Conservation (phyloP, 1,284 basidiomycete species). For the Trametes hirsuta region DNA sequence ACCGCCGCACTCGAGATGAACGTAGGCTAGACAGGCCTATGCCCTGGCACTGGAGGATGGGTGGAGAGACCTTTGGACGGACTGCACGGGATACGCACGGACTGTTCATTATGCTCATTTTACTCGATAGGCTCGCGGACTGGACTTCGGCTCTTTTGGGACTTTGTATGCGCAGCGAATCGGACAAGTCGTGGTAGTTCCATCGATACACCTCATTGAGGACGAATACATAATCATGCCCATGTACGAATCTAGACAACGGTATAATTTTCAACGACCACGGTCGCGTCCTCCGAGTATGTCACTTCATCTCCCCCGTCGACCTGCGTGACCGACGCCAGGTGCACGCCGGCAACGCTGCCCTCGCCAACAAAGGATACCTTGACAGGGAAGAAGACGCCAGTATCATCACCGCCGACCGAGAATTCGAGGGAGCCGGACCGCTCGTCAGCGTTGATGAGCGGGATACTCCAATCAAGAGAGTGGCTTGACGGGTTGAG, state of each 20-base stretch:
- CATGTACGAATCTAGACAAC: constrained; percentile 30
- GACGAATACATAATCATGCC: constrained; percentile 23
- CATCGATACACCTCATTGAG: constrained; percentile 22
- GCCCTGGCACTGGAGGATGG: background rate
- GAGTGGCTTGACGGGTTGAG: constrained; percentile 80
- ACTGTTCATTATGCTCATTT: background rate
- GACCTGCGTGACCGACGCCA: constrained; percentile 60
- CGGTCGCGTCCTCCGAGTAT: constrained; percentile 81
- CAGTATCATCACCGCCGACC: constrained; percentile 81
- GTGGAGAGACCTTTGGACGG: background rate
- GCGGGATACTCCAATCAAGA: constrained; percentile 82
- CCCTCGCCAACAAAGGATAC: constrained; percentile 83
- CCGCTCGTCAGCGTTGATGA: constrained; percentile 60
- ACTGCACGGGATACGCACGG: constrained; percentile 11
- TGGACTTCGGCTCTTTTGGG: constrained; percentile 4
- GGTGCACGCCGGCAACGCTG: constrained; percentile 73
- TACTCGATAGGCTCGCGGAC: background rate
- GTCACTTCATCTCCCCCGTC: constrained; percentile 62
- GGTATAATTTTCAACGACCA: constrained; percentile 74
- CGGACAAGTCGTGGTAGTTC: constrained; percentile 10
- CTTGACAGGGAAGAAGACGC: constrained; percentile 91
- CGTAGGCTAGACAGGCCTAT: background rate
- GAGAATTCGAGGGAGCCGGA: constrained; percentile 89
- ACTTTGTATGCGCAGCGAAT: constrained; percentile 17
- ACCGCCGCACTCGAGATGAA: constrained; percentile 16